Base-by-base conservation (phyloP, 345 rosid genomes). In the Arabidopsis suecica region DNA sequence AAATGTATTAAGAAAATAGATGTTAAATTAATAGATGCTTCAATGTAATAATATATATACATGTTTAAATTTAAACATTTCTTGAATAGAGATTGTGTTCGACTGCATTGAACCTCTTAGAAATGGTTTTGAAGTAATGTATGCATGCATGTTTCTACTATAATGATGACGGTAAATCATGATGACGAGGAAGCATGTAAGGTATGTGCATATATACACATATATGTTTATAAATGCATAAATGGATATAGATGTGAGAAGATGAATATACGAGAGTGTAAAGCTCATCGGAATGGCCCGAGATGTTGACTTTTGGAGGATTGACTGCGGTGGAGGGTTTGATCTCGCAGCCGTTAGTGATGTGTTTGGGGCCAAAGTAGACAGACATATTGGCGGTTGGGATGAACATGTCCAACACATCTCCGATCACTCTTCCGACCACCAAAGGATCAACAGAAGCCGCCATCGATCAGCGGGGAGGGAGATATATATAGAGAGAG, bases 351-450 rank as follows among this genome's bases (percentile, higher is more conserved):
- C 96, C 95, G 72, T 87, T 90, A 18, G 85, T 83, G 74, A 93
- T 87, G 66, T 93, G 96, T 78, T 87, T 93, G 9, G 93, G 61
- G 7, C 91, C 89, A 34, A 78, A 93, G 83, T 82, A 76, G 47
- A 85, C 90, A 41, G 86, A 84, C 91, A 88, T 86, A 67, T 16
- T 77, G 40, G 85, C 86, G 9, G 76, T 69, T 1, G 98, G 98
- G 16, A 87, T 83, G 65, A 93, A 93, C 95, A 89, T 86, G 78
- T 90, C 96, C 59, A 93, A 75, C 7, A 93, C 96, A 61, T 93
- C 98, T 1, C 96, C 98, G 13, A 93, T 90, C 38, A 93, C 91
- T 9, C 96, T 84, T 25, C 96, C 96, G 6, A 93, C 91, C 9
- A 93, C 89, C 20, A 88, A 83, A 59, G 98, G 96, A 77, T 93